Base-by-base conservation (phyloP, 495 filamentous ascomycete genomes). In the Podospora anserina region DNA sequence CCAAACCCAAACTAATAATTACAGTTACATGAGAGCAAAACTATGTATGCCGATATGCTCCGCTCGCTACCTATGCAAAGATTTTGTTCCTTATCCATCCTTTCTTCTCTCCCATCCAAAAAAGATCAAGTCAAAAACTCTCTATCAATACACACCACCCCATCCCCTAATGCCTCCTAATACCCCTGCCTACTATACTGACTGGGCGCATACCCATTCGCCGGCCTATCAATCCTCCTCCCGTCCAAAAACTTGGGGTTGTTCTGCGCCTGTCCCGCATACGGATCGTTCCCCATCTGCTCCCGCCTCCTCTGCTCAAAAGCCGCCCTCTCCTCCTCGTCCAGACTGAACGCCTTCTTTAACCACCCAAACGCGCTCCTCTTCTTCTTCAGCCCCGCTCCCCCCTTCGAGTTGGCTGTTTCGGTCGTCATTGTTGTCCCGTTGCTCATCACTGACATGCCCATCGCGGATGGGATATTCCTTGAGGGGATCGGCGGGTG, bases 301-400 rank as follows among this genome's bases (percentile, higher is more conserved):
- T 80, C 76, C 26, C 72, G 74, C 71, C 76, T 81, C 68, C 77
- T 79, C 49, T 78, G 76, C 65, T 86, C 84, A 59, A 86, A 87
- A 54, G 81, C 80, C 13, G 78, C 77, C 19, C 81, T 79, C 69
- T 87, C 85, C 70, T 87, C 85, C 16, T 87, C 85, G 60, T 85
- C 84, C 30, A 87, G 74, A 3, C 81, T 79, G 44, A 87, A 87
- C 20, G 84, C 84, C 76, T 87, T 87, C 74, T 85, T 87, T 27
- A 87, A 74, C 85, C 85, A 87, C 18, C 84, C 84, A 65, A 87
- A 87, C 7, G 83, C 84, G 73, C 85, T 87, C 28, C 82, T 77
- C 77, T 87, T 87, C 79, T 87, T 87, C 72, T 86, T 86, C 32
- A 86, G 78, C 77, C 69, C 70, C 76, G 58, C 79, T 66, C 30